Conservation (phyloP, 371 early-diverging fungal genomes). For the Conidiobolus incongruus region DNA sequence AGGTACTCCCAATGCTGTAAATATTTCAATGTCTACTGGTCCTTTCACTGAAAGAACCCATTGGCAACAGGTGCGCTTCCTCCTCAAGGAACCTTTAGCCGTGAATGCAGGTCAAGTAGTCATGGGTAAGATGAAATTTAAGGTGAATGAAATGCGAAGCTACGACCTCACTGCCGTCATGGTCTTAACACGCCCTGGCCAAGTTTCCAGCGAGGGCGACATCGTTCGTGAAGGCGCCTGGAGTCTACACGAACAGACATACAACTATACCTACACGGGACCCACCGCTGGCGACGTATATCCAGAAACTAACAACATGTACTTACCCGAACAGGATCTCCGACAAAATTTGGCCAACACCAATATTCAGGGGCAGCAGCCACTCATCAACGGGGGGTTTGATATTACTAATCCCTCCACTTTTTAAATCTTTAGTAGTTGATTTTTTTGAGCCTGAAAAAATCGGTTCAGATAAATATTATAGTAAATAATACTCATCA, state of each 20-base stretch:
- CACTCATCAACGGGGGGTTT: too few species aligned
- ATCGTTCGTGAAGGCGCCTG: slow-evolving; percentile 53
- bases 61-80: slow-evolving; percentile 93
- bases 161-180: slow-evolving; percentile 61
- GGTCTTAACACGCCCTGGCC: slow-evolving; percentile 13
- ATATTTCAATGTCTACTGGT: slow-evolving; percentile 51
- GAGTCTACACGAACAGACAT: slow-evolving; percentile 84
- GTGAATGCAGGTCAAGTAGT: slow-evolving; percentile 75
- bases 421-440: too few species aligned
- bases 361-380: too few species aligned
- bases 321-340: too few species aligned
- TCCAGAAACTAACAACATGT: too few species aligned
- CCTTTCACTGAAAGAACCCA: slow-evolving; percentile 78
- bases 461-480: too few species aligned
- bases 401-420: too few species aligned
- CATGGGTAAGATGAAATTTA: slow-evolving; percentile 63
- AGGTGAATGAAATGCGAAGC: slow-evolving; percentile 75
- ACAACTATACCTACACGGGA: slow-evolving; percentile 49
- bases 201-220: slow-evolving; percentile 7
- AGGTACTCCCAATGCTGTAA: slow-evolving; percentile 6
- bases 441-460: too few species aligned
- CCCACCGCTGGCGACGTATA: too few species aligned
- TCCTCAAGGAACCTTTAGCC: slow-evolving; percentile 84
- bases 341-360: too few species aligned
- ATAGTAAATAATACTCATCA: too few species aligned